Base-by-base conservation (phyloP, 306 rosid genomes). In the Trifolium pratense region DNA sequence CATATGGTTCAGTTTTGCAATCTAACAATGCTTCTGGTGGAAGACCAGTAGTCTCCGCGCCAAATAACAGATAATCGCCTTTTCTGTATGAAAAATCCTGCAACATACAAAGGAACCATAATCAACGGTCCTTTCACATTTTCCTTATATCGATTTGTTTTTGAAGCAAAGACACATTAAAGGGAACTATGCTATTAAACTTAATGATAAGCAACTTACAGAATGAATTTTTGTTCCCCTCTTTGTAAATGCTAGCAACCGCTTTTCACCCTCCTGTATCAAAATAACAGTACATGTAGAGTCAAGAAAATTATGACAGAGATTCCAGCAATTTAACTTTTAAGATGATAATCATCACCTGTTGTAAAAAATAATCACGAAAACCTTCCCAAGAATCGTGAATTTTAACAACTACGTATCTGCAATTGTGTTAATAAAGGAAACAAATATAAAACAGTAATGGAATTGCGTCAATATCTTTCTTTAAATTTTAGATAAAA, bases 231-330 rank as follows among this genome's bases (percentile, higher is more conserved):
- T 74, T 37, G 96, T 93, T 78, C 94, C 97, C 70, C 91, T 86
- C 86, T 88, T 91, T 25, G 98, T 91, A 82, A 93, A 93, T 57
- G 98, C 97, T 52, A 91, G 90, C 86, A 93, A 58, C 71, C 97
- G 89, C 75, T 91, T 93, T 78, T 89, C 89, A 18, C 97, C 98
- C 9, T 88, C 94, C 98, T 91, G 85, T 23, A 66, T 60, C 45
- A 80, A 68, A 68, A 78, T 13, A 71, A 71, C 12, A 46, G 13
- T 23, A 67, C 21, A 61, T 21, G 65, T 45, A 16, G 39, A 77
- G 72, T 66, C 67, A 73, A 8, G 48, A 43, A 45, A 73, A 51
- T 5, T 21, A 51, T 13, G 51, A 55, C 16, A 29, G 57, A 21
- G 39, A 60, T 65, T 20, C 45, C n/a, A 0, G 31, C 67, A 60